Evolutionary conservation across 139 green algal genomes (phyloP), one percentile per base, ranked within the genome.

Genomic region (Desmodesmus armatus): DNA sequence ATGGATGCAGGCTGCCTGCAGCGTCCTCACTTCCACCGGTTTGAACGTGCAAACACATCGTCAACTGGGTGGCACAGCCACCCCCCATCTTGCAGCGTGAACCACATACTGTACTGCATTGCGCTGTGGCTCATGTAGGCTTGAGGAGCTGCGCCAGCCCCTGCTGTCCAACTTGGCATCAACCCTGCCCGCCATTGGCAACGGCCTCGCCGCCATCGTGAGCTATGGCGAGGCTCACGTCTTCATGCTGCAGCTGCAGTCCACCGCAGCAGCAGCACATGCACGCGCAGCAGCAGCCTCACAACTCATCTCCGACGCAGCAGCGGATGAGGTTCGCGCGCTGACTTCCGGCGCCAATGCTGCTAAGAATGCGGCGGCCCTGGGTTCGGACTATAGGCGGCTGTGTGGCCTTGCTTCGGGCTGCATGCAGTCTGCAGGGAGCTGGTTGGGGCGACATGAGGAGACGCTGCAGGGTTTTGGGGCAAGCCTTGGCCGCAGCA

Each of bases 111-210:
- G 53, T 63, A 23, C 63, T 41, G 63, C 19, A 21, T 63, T 41
- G 27, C 29, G 15, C 25, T 47, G 37, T 37, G 27, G 33, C 70
- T 41, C 65, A 17, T 74, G 60, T 41, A 84, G 78, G 37, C 43
- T 85, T 29, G 80, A 85, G 44, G 80, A 85, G 33, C 47, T 85
- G 66, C 65, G 63, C 44, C 47, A 47, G 37, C 80, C 47, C 25
- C 37, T 85, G 80, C 80, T 85, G 66, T 31, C 47, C 5, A 37
- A 47, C 31, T 49, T 85, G 23, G 47, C 47, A 29, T 66, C 66
- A 55, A 47, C 80, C 9, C 49, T 85, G 66, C 80, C 80, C 1
- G 40, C 35, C 7, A 40, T 78, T 25, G 80, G 80, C 66, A 69
- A 85, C 53, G 80, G 66, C 33, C 62, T 85, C 0, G 80, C 80